These are phyloP conservation scores for Penicillium flavigenum DNA, from an alignment of 495 filamentous ascomycete species.

Conservation along the genomic window DNA sequence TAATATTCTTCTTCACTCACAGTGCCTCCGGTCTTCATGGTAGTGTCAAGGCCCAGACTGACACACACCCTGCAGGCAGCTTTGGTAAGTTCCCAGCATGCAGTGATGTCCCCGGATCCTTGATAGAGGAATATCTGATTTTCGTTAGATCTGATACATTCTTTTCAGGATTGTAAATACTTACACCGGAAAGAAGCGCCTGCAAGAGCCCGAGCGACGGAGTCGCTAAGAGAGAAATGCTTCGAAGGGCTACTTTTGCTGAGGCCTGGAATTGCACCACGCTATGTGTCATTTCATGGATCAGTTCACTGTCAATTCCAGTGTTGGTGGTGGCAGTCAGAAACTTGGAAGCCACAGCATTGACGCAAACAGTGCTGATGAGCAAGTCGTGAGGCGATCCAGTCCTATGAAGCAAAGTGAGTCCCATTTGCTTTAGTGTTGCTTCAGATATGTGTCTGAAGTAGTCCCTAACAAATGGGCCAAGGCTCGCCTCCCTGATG, in stretches of 20 bases:
- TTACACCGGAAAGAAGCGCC: neutral
- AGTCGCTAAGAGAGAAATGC: neutral
- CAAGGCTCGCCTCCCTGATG: neutral
- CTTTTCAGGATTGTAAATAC: neutral
- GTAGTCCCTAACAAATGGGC: neutral
- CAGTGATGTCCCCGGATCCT: neutral
- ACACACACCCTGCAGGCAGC: neutral
- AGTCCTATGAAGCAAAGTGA: neutral
- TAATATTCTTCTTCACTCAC: neutral
- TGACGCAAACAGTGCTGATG: neutral
- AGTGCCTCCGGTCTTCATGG: neutral
- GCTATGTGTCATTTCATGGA: neutral
- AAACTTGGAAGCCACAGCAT: neutral
- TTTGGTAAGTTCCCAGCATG: neutral
- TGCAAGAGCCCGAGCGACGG: neutral
- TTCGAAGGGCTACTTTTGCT: neutral
- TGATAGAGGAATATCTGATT: neutral
- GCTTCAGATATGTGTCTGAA: neutral
- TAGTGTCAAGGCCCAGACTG: neutral
- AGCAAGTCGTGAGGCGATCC: neutral
- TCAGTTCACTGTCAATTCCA: neutral
- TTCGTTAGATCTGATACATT: neutral
- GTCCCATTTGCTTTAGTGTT: neutral
- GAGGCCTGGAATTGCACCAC: neutral
- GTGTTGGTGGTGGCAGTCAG: neutral